These are phyloP conservation scores for Cronartium quercuum DNA, from an alignment of 1,284 basidiomycete genomes.

Conservation along the genomic window DNA sequence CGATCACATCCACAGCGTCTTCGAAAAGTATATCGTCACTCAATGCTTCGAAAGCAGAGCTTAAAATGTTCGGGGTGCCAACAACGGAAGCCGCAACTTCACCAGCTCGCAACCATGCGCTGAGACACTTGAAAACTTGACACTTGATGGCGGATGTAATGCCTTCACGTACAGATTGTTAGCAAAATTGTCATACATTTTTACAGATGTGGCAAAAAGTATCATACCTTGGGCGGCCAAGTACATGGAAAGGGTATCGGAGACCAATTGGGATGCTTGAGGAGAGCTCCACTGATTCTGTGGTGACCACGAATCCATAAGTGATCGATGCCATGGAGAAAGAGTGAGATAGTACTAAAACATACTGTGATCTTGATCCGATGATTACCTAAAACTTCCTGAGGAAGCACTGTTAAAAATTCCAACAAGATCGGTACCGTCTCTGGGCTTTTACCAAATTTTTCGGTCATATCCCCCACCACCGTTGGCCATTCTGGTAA, in stretches of 20 bases:
- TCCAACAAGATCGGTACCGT: constrained; percentile 79
- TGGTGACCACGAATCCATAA: background rate
- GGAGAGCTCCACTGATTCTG: constrained; percentile 34
- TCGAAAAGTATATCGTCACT: constrained; percentile 74
- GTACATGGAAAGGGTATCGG: constrained; percentile 34
- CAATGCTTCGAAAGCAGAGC: constrained; percentile 24
- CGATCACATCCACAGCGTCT: constrained; percentile 80
- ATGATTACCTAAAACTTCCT: constrained; percentile 78
- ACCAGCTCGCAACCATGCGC: constrained; percentile 49
- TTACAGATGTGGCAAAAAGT: background rate
- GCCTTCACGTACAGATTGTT: constrained; percentile 54
- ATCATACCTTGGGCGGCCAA: constrained; percentile 28
- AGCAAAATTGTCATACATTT: background rate
- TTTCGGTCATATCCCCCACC: constrained; percentile 73
- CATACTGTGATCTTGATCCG: constrained; percentile 77
- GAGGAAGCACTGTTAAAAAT: constrained; percentile 84
- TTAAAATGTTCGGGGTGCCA: constrained; percentile 48
- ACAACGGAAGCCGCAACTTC: constrained; percentile 47
- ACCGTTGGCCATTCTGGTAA: constrained; percentile 79
- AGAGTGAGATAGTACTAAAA: background rate
- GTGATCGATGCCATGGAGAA: constrained; percentile 3
- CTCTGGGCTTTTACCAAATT: constrained; percentile 73
- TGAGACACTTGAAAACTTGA: constrained; percentile 47
- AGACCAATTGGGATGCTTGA: constrained; percentile 19
- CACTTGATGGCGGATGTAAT: constrained; percentile 47